phyloP scores from a whole-genome alignment of 768 basidiomycete genomes.

The Gelatoporia subvermispora region DNA sequence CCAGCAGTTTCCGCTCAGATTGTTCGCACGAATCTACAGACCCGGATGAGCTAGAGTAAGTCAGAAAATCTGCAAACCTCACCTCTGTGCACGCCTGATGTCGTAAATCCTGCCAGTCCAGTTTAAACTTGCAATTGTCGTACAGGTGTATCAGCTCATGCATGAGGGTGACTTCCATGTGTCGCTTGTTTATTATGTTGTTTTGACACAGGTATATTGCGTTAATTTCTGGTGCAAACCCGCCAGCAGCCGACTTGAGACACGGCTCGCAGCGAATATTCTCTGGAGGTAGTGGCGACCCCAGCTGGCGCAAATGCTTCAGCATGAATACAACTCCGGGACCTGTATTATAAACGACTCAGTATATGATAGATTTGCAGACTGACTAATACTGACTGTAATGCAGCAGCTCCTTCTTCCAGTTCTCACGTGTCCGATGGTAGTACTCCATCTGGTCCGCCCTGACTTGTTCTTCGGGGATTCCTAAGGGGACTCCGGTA shows the following conservation, averaged over 20 bases:
- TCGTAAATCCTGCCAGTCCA: conserved; percentile 84
- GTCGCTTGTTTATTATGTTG: conserved; percentile 70
- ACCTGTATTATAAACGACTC: conserved; percentile 40
- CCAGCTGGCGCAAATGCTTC: conserved; percentile 76
- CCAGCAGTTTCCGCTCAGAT: conserved; percentile 88
- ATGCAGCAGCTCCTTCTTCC: conserved; percentile 43
- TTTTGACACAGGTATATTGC: conserved; percentile 85
- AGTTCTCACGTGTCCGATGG: conserved; percentile 44
- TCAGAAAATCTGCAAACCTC: conserved; percentile 20
- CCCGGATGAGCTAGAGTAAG: neutral
- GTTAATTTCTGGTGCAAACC: conserved; percentile 73
- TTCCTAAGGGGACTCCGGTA: conserved; percentile 39
- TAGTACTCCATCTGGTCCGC: conserved; percentile 27
- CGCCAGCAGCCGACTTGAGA: conserved; percentile 67
- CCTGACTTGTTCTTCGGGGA: conserved; percentile 34
- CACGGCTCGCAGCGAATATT: conserved; percentile 87
- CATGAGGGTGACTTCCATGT: conserved; percentile 89
- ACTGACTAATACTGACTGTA: conserved; percentile 38
- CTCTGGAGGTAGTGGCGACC: conserved; percentile 62
- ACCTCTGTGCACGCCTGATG: conserved; percentile 99
- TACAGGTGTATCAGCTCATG: conserved; percentile 96
- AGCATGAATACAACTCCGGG: conserved; percentile 88
- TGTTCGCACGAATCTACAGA: conserved; percentile 88
- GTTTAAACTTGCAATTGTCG: conserved; percentile 92
- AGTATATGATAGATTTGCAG: neutral